Percentiles rank a stretch among this genome's conserved stretches.
Evolutionary conservation across 148 eudicot species (phyloP).

Genomic region (Silene conica): DNA sequence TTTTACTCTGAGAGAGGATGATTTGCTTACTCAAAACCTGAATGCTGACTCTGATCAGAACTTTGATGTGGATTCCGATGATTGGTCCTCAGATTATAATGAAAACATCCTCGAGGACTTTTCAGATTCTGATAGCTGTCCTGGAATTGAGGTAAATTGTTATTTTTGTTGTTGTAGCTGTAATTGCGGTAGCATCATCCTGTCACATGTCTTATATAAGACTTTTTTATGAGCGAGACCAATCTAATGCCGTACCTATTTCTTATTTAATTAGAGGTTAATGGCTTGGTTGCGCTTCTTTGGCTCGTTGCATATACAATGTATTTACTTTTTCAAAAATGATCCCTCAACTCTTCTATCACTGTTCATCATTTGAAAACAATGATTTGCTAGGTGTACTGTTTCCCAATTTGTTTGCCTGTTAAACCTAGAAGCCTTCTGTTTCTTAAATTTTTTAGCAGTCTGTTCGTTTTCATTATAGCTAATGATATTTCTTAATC

Average conservation of each 20-base stretch:
- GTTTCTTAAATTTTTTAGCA: not conserved
- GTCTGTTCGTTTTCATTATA: not conserved
- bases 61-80: constrained; percentile 40
- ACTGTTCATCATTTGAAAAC: not conserved
- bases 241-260: not conserved
- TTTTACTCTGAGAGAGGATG: constrained; percentile 28
- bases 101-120: constrained; percentile 43
- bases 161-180: not conserved
- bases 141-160: constrained; percentile 42
- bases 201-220: no score
- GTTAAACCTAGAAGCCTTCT: not conserved
- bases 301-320: not conserved
- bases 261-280: not conserved
- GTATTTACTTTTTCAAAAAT: not conserved
- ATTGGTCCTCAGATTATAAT: constrained; percentile 59
- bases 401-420: no score
- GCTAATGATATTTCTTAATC: not conserved
- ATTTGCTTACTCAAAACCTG: constrained; percentile 27
- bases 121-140: constrained; percentile 54
- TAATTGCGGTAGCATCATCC: not conserved
- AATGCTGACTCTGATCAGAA: constrained; percentile 38
- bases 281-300: not conserved
- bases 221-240: not conserved
- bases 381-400: not conserved
- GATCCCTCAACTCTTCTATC: not conserved